Conservation (phyloP, 805 yeast species). For the Candida sonorensis region DNA sequence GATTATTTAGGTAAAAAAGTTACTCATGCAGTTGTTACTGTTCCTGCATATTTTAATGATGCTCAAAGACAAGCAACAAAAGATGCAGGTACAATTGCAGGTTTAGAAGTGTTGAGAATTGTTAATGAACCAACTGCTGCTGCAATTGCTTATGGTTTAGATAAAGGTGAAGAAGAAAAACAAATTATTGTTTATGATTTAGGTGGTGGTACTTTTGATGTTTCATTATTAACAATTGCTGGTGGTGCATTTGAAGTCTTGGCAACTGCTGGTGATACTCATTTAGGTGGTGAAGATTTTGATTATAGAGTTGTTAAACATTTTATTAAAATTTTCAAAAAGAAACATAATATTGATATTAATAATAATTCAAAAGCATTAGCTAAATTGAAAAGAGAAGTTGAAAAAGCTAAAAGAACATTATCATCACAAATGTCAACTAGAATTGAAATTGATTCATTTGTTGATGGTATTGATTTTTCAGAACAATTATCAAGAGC, state of each 20-base stretch:
- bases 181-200: constrained; percentile 89
- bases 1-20: constrained; percentile 80
- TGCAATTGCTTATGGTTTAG: constrained; percentile 94
- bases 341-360: constrained; percentile 85
- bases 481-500: constrained; percentile 95
- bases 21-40: constrained; percentile 87
- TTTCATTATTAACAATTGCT: constrained; percentile 69
- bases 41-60: constrained; percentile 90
- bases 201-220: constrained; percentile 97
- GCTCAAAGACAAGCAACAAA: constrained; percentile 93
- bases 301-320: constrained; percentile 79
- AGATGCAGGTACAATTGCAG: constrained; percentile 91
- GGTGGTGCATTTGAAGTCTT: constrained; percentile 77
- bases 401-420: constrained; percentile 97
- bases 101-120: constrained; percentile 80
- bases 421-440: constrained; percentile 93
- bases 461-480: constrained; percentile 92
- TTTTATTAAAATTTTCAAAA: constrained; percentile 81
- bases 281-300: constrained; percentile 82
- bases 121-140: constrained; percentile 97
- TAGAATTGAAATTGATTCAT: constrained; percentile 92
- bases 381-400: constrained; percentile 93
- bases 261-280: constrained; percentile 81
- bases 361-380: constrained; percentile 77
- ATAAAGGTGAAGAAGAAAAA: constrained; percentile 73